Evolutionary conservation across 2,329 filamentous ascomycete species (phyloP).

Genomic region (Alternaria sp.): DNA sequence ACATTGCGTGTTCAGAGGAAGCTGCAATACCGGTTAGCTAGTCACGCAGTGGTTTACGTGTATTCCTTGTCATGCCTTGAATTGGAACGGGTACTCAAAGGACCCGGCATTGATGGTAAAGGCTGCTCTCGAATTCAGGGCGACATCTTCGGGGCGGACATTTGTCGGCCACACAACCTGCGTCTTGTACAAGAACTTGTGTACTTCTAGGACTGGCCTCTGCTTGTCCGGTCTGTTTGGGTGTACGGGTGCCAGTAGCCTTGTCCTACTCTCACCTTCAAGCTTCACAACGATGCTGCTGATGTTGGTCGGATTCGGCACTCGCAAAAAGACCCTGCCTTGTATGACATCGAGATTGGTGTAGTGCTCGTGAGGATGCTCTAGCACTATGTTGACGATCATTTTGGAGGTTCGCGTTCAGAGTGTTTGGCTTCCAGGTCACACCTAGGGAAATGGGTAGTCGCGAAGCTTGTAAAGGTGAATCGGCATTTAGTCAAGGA

Average conservation of each 20-base stretch:
- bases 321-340: conserved; percentile 62
- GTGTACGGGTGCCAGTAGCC: conserved; percentile 63
- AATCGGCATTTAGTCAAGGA: conserved; percentile 34
- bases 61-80: conserved; percentile 68
- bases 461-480: conserved; percentile 26
- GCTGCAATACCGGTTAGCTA: conserved; percentile 36
- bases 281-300: conserved; percentile 77
- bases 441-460: conserved; percentile 28
- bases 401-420: conserved; percentile 28
- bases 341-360: conserved; percentile 80
- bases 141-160: conserved; percentile 52
- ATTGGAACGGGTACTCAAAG: conserved; percentile 79
- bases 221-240: conserved; percentile 54
- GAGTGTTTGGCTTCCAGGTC: conserved; percentile 6
- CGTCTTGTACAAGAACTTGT: conserved; percentile 76
- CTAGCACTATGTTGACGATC: conserved; percentile 70
- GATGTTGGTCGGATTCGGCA: conserved; percentile 57
- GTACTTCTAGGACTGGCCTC: conserved; percentile 59
- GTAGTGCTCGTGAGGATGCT: conserved; percentile 73
- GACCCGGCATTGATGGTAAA: conserved; percentile 72
- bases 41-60: neutral
- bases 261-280: conserved; percentile 78
- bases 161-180: conserved; percentile 74
- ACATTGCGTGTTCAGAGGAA: conserved; percentile 76
- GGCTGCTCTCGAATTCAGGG: conserved; percentile 52